These are phyloP conservation scores for Musa acuminata DNA, from an alignment of 176 grass and related monocot genomes.

Conservation along the genomic window DNA sequence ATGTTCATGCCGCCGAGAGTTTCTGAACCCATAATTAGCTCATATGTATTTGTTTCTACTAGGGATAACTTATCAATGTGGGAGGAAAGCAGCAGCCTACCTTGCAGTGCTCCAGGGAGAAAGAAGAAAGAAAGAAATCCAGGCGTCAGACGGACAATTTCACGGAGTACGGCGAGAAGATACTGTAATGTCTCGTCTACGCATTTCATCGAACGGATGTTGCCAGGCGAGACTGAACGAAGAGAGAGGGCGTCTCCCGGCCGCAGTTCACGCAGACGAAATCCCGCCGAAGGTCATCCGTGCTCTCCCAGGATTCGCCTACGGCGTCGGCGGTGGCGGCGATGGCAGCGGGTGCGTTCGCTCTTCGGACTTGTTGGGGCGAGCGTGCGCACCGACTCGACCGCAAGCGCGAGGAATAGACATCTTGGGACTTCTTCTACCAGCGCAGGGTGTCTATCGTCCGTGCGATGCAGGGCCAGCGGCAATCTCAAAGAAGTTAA, in stretches of 20 bases:
- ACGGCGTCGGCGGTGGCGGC: too few relatives aligned
- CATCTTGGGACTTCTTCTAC: too few relatives aligned
- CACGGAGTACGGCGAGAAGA: too few relatives aligned
- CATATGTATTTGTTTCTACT: too few relatives aligned
- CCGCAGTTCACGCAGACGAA: slow-evolving; percentile 71
- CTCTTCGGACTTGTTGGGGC: neutral
- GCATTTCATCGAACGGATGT: slow-evolving; percentile 97
- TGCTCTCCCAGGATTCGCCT: neutral
- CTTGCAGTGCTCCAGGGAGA: slow-evolving; percentile 52
- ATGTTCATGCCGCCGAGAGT: neutral
- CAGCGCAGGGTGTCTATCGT: too few relatives aligned
- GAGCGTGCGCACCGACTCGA: neutral
- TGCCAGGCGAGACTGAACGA: slow-evolving; percentile 81
- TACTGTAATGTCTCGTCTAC: too few relatives aligned
- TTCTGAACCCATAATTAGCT: too few relatives aligned
- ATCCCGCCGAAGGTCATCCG: slow-evolving; percentile 15
- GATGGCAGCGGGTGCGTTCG: neutral
- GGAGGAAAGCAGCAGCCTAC: slow-evolving; percentile 14
- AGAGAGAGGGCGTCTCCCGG: slow-evolving; percentile 40
- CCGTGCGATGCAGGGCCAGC: too few relatives aligned
- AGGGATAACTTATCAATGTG: too few relatives aligned
- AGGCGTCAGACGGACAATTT: too few relatives aligned
- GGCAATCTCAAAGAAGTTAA: too few relatives aligned
- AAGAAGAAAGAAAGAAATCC: neutral
- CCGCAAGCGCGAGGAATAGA: too few relatives aligned